Base-by-base conservation (phyloP, 345 rosid species). In the Brassica rapa region DNA sequence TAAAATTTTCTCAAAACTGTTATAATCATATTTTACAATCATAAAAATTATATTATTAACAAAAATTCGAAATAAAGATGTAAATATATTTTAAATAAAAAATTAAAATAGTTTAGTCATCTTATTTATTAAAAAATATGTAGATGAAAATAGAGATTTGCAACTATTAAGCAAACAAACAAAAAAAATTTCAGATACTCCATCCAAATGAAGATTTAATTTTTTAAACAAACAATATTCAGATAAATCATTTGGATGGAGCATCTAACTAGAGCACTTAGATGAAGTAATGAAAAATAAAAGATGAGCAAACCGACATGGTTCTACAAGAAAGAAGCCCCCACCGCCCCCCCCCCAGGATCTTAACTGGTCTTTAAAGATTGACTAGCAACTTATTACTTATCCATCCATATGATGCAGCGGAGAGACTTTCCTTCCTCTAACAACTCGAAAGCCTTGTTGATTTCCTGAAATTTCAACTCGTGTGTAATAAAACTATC, bases 361-460 rank as follows among this genome's bases (percentile, higher is more conserved):
- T 2, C 16, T 25, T 8, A 30, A 27, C 8, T 62, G 10, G 39
- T 29, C 32, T 14, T 27, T 12, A 14, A 62, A n/a, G 4, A 5
- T n/a, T 15, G 59, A 15, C 6, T 5, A 29, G 19, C 37, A 29
- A 30, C 21, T 62, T 41, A 15, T 62, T 71, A 81, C 15, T 79
- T 69, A 64, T 87, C 85, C 87, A 88, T 86, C 92, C 91, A 87
- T 11, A 90, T 21, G 43, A 88, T 66, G 74, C 88, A 87, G 46
- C 95, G 84, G 5, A 90, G 61, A 84, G 91, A 73, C 23, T 83
- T 86, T 21, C 91, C 89, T 79, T 77, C 66, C 8, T 25, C 25
- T 14, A 87, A 78, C 43, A 90, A 76, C 2, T 88, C 85, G 49
- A 90, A 86, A 32, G 95, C 92, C 59, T 79, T 76, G 79, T 90